These are phyloP conservation scores for Pterocarpus santalinus DNA, from an alignment of 306 rosid species.

Conservation along the genomic window DNA sequence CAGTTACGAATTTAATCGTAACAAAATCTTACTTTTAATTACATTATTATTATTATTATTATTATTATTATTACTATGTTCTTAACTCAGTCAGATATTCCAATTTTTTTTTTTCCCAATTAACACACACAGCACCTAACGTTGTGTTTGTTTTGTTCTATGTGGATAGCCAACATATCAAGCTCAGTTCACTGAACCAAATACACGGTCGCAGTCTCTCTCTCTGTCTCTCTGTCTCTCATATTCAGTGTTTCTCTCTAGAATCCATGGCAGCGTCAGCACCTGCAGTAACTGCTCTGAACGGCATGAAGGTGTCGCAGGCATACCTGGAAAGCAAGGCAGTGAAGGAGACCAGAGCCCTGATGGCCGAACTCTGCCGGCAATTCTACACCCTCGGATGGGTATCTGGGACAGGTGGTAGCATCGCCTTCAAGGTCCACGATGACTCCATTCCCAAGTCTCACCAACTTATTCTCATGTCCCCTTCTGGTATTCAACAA, in stretches of 20 bases:
- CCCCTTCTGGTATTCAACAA: conserved; percentile 78
- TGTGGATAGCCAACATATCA: conserved; percentile 34
- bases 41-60: no score
- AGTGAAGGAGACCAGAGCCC: conserved; percentile 75
- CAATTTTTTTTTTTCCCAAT: no score
- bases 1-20: no score
- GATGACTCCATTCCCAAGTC: conserved; percentile 81
- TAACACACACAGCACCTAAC: background rate
- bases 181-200: conserved; percentile 23
- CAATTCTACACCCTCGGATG: conserved; percentile 91
- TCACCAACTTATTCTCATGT: conserved; percentile 77
- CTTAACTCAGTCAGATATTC: background rate
- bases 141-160: background rate
- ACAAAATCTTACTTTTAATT: no score
- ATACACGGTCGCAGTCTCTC: background rate
- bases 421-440: conserved; percentile 86
- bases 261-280: conserved; percentile 51
- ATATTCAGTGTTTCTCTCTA: conserved; percentile 38
- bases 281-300: conserved; percentile 39
- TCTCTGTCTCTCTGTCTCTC: conserved; percentile 2
- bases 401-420: conserved; percentile 97
- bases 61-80: no score
- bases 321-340: conserved; percentile 73
- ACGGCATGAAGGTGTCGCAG: conserved; percentile 64
- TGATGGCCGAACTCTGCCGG: conserved; percentile 90